Evolutionary conservation across 257 asterid genomes (phyloP).

Genomic region (Solanum corneliomulleri): DNA sequence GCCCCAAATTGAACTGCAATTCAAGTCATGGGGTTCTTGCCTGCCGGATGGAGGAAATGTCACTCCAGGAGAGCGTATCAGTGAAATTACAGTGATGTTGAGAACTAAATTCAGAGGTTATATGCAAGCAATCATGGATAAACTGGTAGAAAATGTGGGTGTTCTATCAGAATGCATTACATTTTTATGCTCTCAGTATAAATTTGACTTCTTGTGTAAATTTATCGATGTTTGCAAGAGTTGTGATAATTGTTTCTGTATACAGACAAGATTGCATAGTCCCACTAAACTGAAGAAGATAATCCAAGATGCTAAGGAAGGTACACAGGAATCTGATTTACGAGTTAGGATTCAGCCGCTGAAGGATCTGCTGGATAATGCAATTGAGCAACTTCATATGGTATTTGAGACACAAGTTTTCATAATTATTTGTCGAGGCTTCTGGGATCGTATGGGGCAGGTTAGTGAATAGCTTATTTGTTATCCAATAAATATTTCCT

Average conservation of each 20-base stretch:
- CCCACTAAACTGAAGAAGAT: constrained; percentile 75
- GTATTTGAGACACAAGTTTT: constrained; percentile 69
- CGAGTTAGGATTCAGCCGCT: constrained; percentile 61
- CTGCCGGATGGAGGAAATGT: constrained; percentile 54
- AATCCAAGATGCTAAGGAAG: constrained; percentile 71
- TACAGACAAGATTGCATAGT: constrained; percentile 66
- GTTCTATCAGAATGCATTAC: not conserved
- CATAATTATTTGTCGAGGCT: constrained; percentile 58
- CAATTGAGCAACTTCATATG: constrained; percentile 48
- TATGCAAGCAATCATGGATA: constrained; percentile 68
- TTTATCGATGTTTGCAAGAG: not conserved
- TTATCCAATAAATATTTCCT: not conserved
- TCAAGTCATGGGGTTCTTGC: constrained; percentile 79
- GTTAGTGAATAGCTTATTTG: constrained; percentile 9
- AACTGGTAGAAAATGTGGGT: constrained; percentile 81
- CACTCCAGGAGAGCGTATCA: constrained; percentile 63
- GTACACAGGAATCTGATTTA: constrained; percentile 55
- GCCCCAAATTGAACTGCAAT: constrained; percentile 59
- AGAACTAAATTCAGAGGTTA: constrained; percentile 74
- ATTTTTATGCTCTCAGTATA: not conserved
- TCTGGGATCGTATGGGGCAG: constrained; percentile 99
- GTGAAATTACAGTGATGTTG: constrained; percentile 85
- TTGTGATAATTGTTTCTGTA: not conserved
- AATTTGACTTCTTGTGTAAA: not conserved
- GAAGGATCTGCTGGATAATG: constrained; percentile 53